Conservation (phyloP, 257 asterid species). For the Nyctanthes arbortristis region DNA sequence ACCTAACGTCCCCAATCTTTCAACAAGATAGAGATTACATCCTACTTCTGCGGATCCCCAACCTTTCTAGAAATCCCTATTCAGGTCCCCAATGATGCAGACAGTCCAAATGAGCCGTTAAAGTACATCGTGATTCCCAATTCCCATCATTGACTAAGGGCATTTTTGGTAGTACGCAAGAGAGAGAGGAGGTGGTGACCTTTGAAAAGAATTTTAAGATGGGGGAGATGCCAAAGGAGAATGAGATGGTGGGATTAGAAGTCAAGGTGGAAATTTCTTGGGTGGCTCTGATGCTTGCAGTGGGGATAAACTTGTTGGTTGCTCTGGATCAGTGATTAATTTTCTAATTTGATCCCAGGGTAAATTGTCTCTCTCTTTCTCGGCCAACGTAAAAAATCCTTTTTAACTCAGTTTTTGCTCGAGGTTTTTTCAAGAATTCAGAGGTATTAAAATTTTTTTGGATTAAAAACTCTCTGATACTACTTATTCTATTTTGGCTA, state of each 20-base stretch:
- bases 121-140: too few species aligned
- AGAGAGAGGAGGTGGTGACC: slow-evolving; percentile 34
- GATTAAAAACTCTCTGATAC: slow-evolving; percentile 18
- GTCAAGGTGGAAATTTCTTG: slow-evolving; percentile 39
- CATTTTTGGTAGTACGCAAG: slow-evolving; percentile 25
- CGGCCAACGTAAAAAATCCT: slow-evolving; percentile 16
- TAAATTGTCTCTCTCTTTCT: slow-evolving; percentile 16
- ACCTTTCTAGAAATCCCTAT: too few species aligned
- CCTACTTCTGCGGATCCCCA: too few species aligned
- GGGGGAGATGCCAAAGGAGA: slow-evolving; percentile 42
- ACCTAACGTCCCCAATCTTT: too few species aligned
- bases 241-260: slow-evolving; percentile 37
- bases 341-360: slow-evolving; percentile 22
- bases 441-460: slow-evolving; percentile 15
- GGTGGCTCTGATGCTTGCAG: slow-evolving; percentile 34
- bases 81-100: too few species aligned
- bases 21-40: too few species aligned
- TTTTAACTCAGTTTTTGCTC: slow-evolving; percentile 17
- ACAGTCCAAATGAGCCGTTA: too few species aligned
- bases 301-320: too few species aligned
- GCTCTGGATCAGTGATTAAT: slow-evolving; percentile 23
- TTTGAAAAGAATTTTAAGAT: slow-evolving; percentile 22
- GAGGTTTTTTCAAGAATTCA: slow-evolving; percentile 22
- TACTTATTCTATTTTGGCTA: slow-evolving; percentile 18
- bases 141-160: too few species aligned